Conservation (phyloP, 805 yeast genomes). For the Suhomyces sp. region DNA sequence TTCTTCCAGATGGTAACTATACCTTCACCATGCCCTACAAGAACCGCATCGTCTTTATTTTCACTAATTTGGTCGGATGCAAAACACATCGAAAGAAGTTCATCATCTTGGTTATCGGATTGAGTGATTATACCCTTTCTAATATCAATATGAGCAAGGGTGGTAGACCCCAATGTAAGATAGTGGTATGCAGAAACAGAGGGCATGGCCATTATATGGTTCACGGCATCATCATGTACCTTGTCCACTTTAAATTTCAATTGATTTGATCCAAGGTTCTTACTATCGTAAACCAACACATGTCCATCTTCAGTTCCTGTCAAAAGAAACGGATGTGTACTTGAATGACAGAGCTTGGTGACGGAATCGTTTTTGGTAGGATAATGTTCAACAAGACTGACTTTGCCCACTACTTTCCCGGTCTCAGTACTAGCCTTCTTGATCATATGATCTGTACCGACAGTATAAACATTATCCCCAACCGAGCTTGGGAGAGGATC, state of each 20-base stretch:
- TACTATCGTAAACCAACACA: conserved; percentile 61
- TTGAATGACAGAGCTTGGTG: conserved; percentile 46
- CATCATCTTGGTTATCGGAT: conserved; percentile 93
- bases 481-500: conserved; percentile 46
- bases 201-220: conserved; percentile 68
- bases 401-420: conserved; percentile 73
- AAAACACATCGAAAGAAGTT: conserved; percentile 72
- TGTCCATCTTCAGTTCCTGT: conserved; percentile 71
- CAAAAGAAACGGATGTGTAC: conserved; percentile 50
- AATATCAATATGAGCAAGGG: conserved; percentile 73
- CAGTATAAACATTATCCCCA: conserved; percentile 60
- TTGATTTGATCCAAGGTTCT: conserved; percentile 41
- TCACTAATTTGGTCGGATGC: conserved; percentile 48
- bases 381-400: conserved; percentile 22
- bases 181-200: conserved; percentile 75
- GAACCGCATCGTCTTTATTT: conserved; percentile 58
- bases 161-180: conserved; percentile 79
- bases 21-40: conserved; percentile 92
- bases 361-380: conserved; percentile 27
- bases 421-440: conserved; percentile 70
- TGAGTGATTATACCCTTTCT: conserved; percentile 64
- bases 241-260: conserved; percentile 47
- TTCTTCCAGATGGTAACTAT: conserved; percentile 84
- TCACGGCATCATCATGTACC: conserved; percentile 77
- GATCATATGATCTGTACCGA: conserved; percentile 77